phyloP scores from a whole-genome alignment of 2,329 filamentous ascomycete species.

The Aspergillus fructus region DNA sequence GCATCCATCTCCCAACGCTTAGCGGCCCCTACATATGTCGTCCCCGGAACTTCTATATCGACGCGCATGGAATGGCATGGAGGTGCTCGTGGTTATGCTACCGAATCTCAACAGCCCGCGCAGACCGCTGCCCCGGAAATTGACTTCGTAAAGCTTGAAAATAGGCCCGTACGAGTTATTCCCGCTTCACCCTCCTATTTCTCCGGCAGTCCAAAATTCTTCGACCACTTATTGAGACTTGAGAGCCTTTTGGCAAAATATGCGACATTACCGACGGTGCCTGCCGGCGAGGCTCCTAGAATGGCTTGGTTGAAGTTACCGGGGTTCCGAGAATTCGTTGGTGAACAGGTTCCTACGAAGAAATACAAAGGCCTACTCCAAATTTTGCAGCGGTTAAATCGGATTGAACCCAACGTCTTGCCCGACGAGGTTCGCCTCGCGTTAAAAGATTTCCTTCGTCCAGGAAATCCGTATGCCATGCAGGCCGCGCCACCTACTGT shows the following conservation, averaged over 20 bases:
- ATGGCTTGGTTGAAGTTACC: slow-evolving; percentile 78
- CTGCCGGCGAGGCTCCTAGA: slow-evolving; percentile 65
- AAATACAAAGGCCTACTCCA: slow-evolving; percentile 77
- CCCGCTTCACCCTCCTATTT: slow-evolving; percentile 94
- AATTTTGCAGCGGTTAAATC: slow-evolving; percentile 76
- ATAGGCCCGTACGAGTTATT: slow-evolving; percentile 67
- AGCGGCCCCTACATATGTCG: slow-evolving; percentile 17
- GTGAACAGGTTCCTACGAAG: slow-evolving; percentile 71
- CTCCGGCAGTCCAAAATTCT: slow-evolving; percentile 79
- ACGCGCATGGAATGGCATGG: slow-evolving; percentile 16
- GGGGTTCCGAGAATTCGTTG: slow-evolving; percentile 70
- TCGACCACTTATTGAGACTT: slow-evolving; percentile 75
- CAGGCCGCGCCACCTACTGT: slow-evolving; percentile 61
- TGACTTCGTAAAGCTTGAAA: slow-evolving; percentile 28
- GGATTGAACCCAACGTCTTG: slow-evolving; percentile 76
- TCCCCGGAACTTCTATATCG: slow-evolving; percentile 15
- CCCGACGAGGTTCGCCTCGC: slow-evolving; percentile 67
- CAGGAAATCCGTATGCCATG: slow-evolving; percentile 69
- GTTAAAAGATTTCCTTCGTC: slow-evolving; percentile 70
- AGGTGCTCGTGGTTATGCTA: slow-evolving; percentile 28
- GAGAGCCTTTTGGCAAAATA: slow-evolving; percentile 71
- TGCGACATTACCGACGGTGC: slow-evolving; percentile 68
- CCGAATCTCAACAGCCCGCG: slow-evolving; percentile 17
- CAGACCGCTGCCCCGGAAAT: slow-evolving; percentile 32
- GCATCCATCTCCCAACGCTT: slow-evolving; percentile 43